Evolutionary conservation across 768 basidiomycete species (phyloP).

Genomic region (Auricularia heimuer): DNA sequence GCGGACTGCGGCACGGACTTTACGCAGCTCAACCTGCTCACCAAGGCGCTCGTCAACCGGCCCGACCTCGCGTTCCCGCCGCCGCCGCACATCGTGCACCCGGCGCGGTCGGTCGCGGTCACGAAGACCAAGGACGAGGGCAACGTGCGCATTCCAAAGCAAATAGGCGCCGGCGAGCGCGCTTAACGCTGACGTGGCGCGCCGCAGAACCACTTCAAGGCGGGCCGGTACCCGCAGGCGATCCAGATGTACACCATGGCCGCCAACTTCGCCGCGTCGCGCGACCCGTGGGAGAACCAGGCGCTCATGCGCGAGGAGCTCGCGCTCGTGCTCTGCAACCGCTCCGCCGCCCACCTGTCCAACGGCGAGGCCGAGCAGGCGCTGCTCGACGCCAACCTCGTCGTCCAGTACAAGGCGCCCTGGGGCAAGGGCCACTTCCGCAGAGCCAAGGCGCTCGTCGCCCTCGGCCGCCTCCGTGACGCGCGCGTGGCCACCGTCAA

Average conservation of each 20-base stretch:
- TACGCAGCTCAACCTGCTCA: constrained; percentile 62
- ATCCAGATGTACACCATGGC: constrained; percentile 73
- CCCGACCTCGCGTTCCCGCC: constrained; percentile 62
- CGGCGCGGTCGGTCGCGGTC: constrained; percentile 63
- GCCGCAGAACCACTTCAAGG: constrained; percentile 65
- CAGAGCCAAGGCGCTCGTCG: constrained; percentile 80
- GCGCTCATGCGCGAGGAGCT: constrained; percentile 82
- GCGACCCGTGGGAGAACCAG: constrained; percentile 86
- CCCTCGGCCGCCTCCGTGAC: constrained; percentile 49
- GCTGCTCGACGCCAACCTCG: constrained; percentile 83
- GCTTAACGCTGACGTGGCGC: constrained; percentile 1
- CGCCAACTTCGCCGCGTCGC: constrained; percentile 62
- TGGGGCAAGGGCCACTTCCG: constrained; percentile 98
- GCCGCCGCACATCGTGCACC: constrained; percentile 69
- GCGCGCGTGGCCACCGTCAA: not conserved
- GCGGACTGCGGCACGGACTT: constrained; percentile 66
- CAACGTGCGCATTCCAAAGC: constrained; percentile 51
- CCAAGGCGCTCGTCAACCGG: constrained; percentile 57
- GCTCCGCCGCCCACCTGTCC: constrained; percentile 79
- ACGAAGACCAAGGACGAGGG: constrained; percentile 85
- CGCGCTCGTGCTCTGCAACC: constrained; percentile 81
- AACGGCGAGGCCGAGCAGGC: constrained; percentile 66
- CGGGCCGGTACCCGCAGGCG: constrained; percentile 56
- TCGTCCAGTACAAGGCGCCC: constrained; percentile 69
- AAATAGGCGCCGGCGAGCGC: not conserved